phyloP scores from a whole-genome alignment of 495 filamentous ascomycete species.

The Penicillium alfredii region DNA sequence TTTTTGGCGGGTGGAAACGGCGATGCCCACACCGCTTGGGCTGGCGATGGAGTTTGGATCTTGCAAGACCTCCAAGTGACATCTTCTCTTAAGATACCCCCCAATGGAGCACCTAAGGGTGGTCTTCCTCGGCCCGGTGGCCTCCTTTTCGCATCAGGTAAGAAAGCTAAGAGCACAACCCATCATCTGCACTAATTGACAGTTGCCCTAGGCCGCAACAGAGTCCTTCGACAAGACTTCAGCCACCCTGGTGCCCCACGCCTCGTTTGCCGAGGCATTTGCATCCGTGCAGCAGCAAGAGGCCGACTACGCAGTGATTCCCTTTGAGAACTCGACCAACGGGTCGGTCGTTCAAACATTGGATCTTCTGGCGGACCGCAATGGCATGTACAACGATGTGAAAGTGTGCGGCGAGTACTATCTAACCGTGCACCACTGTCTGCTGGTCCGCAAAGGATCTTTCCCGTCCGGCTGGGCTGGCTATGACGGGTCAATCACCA shows the following conservation, averaged over 20 bases:
- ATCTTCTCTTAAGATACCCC: constrained; percentile 1
- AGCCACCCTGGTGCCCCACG: constrained; percentile 50
- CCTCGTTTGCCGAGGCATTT: constrained; percentile 69
- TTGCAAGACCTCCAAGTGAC: too few species aligned
- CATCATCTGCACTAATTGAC: too few species aligned
- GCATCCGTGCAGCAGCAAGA: constrained; percentile 59
- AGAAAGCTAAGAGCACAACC: too few species aligned
- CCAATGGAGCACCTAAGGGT: constrained; percentile 41
- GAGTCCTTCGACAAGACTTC: constrained; percentile 49
- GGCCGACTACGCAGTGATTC: constrained; percentile 71
- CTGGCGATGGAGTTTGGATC: too few species aligned
- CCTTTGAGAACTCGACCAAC: constrained; percentile 94
- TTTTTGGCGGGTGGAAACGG: background rate
- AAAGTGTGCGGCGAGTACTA: constrained; percentile 76
- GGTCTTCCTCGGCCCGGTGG: constrained; percentile 75
- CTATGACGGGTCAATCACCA: constrained; percentile 33
- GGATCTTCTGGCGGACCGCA: constrained; percentile 76
- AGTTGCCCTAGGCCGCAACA: constrained; percentile 54
- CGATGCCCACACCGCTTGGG: constrained; percentile 19
- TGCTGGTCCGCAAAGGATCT: constrained; percentile 52
- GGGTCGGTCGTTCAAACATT: constrained; percentile 84
- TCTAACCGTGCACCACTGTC: constrained; percentile 77
- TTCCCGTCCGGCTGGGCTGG: constrained; percentile 18
- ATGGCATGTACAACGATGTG: constrained; percentile 53
- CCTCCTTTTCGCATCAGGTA: constrained; percentile 93